Evolutionary conservation across 2,329 filamentous ascomycete species (phyloP).

Genomic region (Canariomyces notabilis): DNA sequence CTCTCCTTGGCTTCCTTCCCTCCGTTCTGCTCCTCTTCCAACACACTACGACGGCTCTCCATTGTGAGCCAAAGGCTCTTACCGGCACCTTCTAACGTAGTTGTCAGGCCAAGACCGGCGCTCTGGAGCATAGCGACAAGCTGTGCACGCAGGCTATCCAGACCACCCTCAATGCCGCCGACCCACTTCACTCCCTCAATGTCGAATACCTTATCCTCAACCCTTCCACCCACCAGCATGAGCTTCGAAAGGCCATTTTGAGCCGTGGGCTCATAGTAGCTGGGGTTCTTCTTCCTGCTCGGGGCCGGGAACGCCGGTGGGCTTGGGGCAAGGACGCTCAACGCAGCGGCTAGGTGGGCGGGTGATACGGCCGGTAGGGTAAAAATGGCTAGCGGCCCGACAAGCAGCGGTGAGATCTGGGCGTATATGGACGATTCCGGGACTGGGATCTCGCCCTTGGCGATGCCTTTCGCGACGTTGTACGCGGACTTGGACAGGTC

Average conservation of each 20-base stretch:
- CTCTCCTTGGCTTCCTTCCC: conserved; percentile 28
- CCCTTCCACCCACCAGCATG: conserved; percentile 75
- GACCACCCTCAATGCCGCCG: conserved; percentile 71
- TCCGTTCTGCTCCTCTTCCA: conserved; percentile 64
- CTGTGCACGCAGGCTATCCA: conserved; percentile 75
- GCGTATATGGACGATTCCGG: conserved; percentile 40
- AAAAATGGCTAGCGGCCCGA: conserved; percentile 75
- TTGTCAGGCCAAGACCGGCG: conserved; percentile 71
- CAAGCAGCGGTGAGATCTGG: conserved; percentile 68
- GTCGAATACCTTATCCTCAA: conserved; percentile 84
- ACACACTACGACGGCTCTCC: conserved; percentile 71
- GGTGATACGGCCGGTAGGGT: conserved; percentile 80
- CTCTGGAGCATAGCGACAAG: conserved; percentile 76
- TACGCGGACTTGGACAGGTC: conserved; percentile 53
- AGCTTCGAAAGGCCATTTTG: conserved; percentile 84
- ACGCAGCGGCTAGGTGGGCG: conserved; percentile 72
- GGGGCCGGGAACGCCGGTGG: conserved; percentile 72
- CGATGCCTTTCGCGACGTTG: conserved; percentile 38
- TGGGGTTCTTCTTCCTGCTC: conserved; percentile 66
- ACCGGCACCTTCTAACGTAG: conserved; percentile 70
- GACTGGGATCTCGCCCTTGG: conserved; percentile 26
- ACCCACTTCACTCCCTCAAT: conserved; percentile 60
- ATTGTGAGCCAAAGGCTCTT: conserved; percentile 84
- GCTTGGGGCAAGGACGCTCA: conserved; percentile 71
- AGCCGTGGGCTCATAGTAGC: conserved; percentile 73